phyloP scores from a whole-genome alignment of 2,329 filamentous ascomycete species.

The Pseudogymnoascus sp. region DNA sequence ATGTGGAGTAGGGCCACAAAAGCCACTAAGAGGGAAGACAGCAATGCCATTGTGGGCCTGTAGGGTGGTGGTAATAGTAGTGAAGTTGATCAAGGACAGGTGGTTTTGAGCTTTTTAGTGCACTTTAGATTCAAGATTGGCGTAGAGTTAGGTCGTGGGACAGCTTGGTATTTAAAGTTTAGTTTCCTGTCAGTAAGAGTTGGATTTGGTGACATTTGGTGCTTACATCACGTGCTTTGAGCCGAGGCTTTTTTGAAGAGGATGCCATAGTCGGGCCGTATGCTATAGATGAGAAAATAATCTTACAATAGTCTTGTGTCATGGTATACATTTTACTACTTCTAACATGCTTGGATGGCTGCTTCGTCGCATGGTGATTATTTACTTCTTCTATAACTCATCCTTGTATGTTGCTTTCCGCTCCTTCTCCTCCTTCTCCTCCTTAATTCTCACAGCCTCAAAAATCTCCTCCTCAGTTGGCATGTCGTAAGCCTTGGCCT shows the following conservation, averaged over 20 bases:
- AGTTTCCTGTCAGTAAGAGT: neutral
- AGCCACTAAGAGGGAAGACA: slow-evolving; percentile 31
- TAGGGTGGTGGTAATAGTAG: neutral
- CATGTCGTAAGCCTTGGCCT: slow-evolving; percentile 37
- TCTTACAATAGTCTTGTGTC: neutral
- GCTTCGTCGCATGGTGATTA: neutral
- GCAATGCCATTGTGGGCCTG: slow-evolving; percentile 26
- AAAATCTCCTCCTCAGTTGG: slow-evolving; percentile 42
- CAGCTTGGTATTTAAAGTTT: neutral
- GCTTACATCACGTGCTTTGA: neutral
- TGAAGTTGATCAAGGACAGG: neutral
- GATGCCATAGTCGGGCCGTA: too few relatives aligned
- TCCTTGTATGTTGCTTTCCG: neutral
- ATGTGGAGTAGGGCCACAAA: slow-evolving; percentile 36
- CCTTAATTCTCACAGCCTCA: slow-evolving; percentile 43
- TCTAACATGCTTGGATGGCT: neutral
- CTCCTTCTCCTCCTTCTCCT: neutral
- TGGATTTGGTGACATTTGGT: neutral
- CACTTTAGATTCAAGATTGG: neutral
- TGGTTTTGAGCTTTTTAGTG: neutral
- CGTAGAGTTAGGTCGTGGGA: neutral
- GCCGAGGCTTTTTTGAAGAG: too few relatives aligned
- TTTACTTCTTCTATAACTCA: slow-evolving; percentile 8
- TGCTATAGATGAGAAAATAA: neutral
- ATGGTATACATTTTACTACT: slow-evolving; percentile 4